These are phyloP conservation scores for Fistulifera pelliculosa DNA, from an alignment of 108 stramenopile species.

Conservation along the genomic window DNA sequence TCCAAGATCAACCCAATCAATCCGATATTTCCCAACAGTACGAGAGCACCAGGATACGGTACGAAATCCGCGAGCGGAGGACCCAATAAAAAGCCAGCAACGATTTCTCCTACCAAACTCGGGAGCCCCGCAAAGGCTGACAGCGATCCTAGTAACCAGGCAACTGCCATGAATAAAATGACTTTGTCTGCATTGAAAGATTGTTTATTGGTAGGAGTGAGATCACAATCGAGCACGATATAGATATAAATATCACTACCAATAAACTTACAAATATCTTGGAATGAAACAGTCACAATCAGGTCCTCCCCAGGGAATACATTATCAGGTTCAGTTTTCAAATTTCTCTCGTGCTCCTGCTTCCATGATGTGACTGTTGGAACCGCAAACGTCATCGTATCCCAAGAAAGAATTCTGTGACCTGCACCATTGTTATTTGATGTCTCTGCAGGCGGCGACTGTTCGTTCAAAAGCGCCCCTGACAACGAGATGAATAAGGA, in stretches of 20 bases:
- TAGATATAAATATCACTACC: neutral
- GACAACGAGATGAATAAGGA: too few relatives aligned
- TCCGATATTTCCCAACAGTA: slow-evolving; percentile 26
- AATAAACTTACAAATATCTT: slow-evolving; percentile 10
- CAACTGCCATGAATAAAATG: slow-evolving; percentile 21
- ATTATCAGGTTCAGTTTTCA: too few relatives aligned
- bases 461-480: too few relatives aligned
- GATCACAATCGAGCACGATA: neutral
- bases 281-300: slow-evolving; percentile 7
- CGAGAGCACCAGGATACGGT: slow-evolving; percentile 28
- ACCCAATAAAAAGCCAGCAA: slow-evolving; percentile 40
- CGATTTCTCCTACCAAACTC: slow-evolving; percentile 43
- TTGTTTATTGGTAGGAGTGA: neutral
- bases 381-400: too few relatives aligned
- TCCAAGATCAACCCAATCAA: slow-evolving; percentile 35
- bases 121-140: slow-evolving; percentile 20
- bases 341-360: too few relatives aligned
- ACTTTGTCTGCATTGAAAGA: slow-evolving; percentile 13
- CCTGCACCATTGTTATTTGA: too few relatives aligned
- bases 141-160: slow-evolving; percentile 19
- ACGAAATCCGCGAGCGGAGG: slow-evolving; percentile 41
- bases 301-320: neutral
- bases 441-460: too few relatives aligned
- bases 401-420: too few relatives aligned
- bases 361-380: too few relatives aligned